Evolutionary conservation across 495 filamentous ascomycete species (phyloP).

Genomic region (Oleoguttula mirabilis): DNA sequence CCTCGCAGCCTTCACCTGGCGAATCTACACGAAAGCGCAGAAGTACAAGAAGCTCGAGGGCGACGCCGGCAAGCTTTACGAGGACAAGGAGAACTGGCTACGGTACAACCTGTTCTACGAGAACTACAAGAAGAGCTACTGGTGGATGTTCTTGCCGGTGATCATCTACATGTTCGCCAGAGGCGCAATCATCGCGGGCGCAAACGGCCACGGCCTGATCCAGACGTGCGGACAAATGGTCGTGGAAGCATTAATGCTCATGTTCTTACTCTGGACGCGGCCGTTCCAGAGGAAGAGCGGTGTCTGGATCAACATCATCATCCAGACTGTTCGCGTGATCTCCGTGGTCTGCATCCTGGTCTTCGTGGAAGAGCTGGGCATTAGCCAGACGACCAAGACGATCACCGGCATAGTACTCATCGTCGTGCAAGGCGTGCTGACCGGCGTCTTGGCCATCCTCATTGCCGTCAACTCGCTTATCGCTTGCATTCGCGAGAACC

Average conservation of each 20-base stretch:
- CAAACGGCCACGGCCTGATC: conserved; percentile 70
- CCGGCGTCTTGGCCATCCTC: conserved; percentile 72
- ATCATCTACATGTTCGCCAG: conserved; percentile 91
- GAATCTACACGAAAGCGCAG: conserved; percentile 67
- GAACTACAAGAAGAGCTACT: conserved; percentile 80
- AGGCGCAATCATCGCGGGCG: conserved; percentile 75
- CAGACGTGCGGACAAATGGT: conserved; percentile 70
- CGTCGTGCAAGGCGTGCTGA: conserved; percentile 74
- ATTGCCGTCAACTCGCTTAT: conserved; percentile 84
- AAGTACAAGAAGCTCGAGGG: conserved; percentile 63
- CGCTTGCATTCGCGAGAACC: conserved; percentile 72
- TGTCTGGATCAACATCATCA: conserved; percentile 87
- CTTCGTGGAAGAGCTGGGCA: conserved; percentile 86
- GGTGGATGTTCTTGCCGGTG: conserved; percentile 89
- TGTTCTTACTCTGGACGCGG: conserved; percentile 67
- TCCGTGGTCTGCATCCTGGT: conserved; percentile 82
- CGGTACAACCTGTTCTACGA: conserved; percentile 98
- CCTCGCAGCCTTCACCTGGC: conserved; percentile 64
- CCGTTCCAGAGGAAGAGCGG: conserved; percentile 76
- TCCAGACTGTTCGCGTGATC: conserved; percentile 86
- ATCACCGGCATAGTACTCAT: conserved; percentile 83
- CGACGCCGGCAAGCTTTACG: conserved; percentile 61
- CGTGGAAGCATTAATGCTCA: conserved; percentile 60
- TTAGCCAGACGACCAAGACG: conserved; percentile 90
- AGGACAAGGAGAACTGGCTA: conserved; percentile 81